A percentile compares a stretch with the other conserved stretches of the same genome.
Evolutionary conservation across 2,329 filamentous ascomycete species (phyloP).

Genomic region (Sporothrix variecibatus): DNA sequence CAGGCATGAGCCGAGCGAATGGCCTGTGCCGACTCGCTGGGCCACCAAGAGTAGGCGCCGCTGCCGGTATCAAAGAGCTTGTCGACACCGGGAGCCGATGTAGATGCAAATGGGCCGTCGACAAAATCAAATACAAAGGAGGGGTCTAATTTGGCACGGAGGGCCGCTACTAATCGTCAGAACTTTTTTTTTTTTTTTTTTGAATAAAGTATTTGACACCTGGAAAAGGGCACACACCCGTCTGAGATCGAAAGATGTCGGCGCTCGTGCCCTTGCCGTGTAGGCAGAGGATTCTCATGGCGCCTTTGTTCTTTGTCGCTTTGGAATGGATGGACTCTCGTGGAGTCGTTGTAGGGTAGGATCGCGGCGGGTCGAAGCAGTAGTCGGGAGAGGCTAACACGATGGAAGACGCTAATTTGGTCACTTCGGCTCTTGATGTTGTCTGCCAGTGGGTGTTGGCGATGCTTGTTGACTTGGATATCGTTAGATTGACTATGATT

Average conservation of each 20-base stretch:
- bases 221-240: slow-evolving; percentile 34
- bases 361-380: neutral
- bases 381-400: neutral
- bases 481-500: neutral
- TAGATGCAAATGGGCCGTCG: slow-evolving; percentile 38
- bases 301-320: neutral
- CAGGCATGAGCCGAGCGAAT: slow-evolving; percentile 41
- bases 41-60: slow-evolving; percentile 38
- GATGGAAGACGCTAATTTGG: neutral
- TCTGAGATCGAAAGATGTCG: slow-evolving; percentile 42
- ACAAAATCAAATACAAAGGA: slow-evolving; percentile 41
- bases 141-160: slow-evolving; percentile 39
- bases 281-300: slow-evolving; percentile 42
- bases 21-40: slow-evolving; percentile 33
- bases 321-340: neutral
- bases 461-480: neutral
- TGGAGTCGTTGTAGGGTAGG: neutral
- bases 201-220: too few relatives aligned
- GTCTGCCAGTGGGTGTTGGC: neutral
- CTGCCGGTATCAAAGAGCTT: slow-evolving; percentile 35
- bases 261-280: slow-evolving; percentile 44
- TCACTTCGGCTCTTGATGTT: neutral
- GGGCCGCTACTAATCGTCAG: slow-evolving; percentile 35
- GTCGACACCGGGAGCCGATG: slow-evolving; percentile 40
- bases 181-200: too few relatives aligned